phyloP scores from a whole-genome alignment of 306 rosid species.

The Arachis stenosperma region DNA sequence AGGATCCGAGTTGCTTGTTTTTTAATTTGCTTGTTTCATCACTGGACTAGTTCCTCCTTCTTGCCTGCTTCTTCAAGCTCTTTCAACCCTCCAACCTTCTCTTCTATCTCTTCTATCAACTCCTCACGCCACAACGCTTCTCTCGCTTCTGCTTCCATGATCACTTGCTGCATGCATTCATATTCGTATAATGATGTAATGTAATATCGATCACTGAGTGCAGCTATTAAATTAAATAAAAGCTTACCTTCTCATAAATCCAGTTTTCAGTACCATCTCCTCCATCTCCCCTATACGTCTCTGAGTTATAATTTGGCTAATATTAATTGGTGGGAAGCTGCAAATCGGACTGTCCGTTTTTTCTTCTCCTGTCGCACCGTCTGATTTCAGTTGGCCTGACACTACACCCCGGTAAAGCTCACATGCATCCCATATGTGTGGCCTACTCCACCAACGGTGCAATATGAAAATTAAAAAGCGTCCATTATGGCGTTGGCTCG shows the following conservation, averaged over 20 bases:
- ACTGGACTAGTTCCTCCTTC: slow-evolving; percentile 53
- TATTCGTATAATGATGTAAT: too few species aligned
- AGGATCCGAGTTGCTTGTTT: too few species aligned
- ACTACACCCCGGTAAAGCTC: too few species aligned
- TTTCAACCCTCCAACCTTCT: slow-evolving; percentile 76
- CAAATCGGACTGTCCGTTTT: too few species aligned
- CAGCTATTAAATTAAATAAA: background rate
- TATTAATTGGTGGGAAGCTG: too few species aligned
- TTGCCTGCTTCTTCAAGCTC: slow-evolving; percentile 80
- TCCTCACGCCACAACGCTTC: slow-evolving; percentile 84
- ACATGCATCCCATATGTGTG: too few species aligned
- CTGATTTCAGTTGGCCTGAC: too few species aligned
- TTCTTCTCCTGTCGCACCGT: too few species aligned
- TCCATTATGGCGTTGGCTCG: too few species aligned
- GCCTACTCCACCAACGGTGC: too few species aligned
- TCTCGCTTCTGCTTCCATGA: slow-evolving; percentile 75
- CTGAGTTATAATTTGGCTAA: slow-evolving; percentile 76
- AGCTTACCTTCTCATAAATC: slow-evolving; percentile 83
- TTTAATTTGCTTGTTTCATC: background rate
- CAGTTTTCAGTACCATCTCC: slow-evolving; percentile 86
- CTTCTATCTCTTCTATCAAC: slow-evolving; percentile 87
- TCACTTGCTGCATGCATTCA: slow-evolving; percentile 66
- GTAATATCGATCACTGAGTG: too few species aligned
- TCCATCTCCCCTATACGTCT: slow-evolving; percentile 80
- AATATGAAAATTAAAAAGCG: too few species aligned